Percentiles rank a stretch among this genome's conserved stretches.
Conservation (phyloP, 2,329 filamentous ascomycete species). For the Stagonosporopsis chrysanthemi region DNA sequence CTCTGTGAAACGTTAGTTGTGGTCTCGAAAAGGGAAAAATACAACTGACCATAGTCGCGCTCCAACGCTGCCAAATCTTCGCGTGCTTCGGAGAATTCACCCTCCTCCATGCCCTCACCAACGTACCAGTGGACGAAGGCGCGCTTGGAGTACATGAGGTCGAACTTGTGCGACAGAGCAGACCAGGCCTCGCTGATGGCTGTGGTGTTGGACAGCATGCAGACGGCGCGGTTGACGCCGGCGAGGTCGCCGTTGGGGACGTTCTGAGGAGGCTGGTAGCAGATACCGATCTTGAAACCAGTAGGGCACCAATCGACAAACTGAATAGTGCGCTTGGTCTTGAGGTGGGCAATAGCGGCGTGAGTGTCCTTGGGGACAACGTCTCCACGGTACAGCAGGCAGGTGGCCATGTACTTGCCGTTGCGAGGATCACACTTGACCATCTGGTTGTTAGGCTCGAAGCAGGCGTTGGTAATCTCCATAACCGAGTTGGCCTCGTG, state of each 20-base stretch:
- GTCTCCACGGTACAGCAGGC: slow-evolving; percentile 96
- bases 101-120: slow-evolving; percentile 99
- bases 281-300: slow-evolving; percentile 99
- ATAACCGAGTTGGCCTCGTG: slow-evolving; percentile 98
- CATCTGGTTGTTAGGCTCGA: slow-evolving; percentile 99
- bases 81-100: slow-evolving; percentile 98
- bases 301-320: slow-evolving; percentile 99
- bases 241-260: slow-evolving; percentile 97
- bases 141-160: slow-evolving; percentile 99
- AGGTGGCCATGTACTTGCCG: slow-evolving; percentile 99
- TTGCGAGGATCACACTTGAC: slow-evolving; percentile 98
- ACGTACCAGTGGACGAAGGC: slow-evolving; percentile 99
- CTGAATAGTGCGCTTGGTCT: slow-evolving; percentile 99
- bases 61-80: slow-evolving; percentile 98
- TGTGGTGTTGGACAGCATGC: slow-evolving; percentile 99
- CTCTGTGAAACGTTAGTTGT: slow-evolving; percentile 27
- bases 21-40: not conserved
- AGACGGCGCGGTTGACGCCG: slow-evolving; percentile 97
- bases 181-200: slow-evolving; percentile 99
- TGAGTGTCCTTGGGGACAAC: slow-evolving; percentile 97
- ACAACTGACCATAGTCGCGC: slow-evolving; percentile 75
- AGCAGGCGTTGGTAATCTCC: slow-evolving; percentile 99
- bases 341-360: slow-evolving; percentile 89
- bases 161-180: slow-evolving; percentile 95
- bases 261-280: slow-evolving; percentile 96